A percentile compares a stretch with the other conserved stretches of the same genome.
Evolutionary conservation across 345 rosid species (phyloP).

Genomic region (Trapa incisa): DNA sequence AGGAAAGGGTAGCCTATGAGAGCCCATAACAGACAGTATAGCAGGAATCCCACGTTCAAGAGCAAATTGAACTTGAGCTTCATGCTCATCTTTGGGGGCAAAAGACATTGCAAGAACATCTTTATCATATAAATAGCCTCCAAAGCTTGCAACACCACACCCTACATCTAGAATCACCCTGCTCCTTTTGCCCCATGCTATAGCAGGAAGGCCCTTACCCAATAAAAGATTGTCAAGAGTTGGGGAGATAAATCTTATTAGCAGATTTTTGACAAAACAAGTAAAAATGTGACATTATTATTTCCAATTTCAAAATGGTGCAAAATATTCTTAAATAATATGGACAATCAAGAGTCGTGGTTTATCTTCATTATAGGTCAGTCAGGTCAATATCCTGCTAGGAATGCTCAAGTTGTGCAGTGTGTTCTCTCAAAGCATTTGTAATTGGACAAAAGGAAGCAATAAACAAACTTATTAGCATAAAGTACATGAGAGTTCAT

Average conservation of each 20-base stretch:
- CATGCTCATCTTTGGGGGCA: constrained; percentile 22
- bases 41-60: constrained; percentile 21
- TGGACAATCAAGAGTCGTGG: not conserved
- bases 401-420: not conserved
- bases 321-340: not conserved
- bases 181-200: constrained; percentile 18
- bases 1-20: constrained; percentile 18
- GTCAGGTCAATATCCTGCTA: not conserved
- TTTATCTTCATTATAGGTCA: not conserved
- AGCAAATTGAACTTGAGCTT: constrained; percentile 23
- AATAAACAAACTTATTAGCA: not conserved
- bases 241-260: not conserved
- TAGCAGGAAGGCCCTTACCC: constrained; percentile 10
- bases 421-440: not conserved
- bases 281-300: not conserved
- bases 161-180: constrained; percentile 19
- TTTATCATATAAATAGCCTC: constrained; percentile 16
- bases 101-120: constrained; percentile 19
- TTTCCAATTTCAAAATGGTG: not conserved
- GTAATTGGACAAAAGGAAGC: not conserved
- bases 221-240: not conserved
- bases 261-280: not conserved
- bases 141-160: constrained; percentile 22
- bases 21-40: constrained; percentile 16
- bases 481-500: not conserved